A percentile compares a stretch with the other conserved stretches of the same genome.
Conservation (phyloP, 805 yeast genomes). For the Lachancea waltii region DNA sequence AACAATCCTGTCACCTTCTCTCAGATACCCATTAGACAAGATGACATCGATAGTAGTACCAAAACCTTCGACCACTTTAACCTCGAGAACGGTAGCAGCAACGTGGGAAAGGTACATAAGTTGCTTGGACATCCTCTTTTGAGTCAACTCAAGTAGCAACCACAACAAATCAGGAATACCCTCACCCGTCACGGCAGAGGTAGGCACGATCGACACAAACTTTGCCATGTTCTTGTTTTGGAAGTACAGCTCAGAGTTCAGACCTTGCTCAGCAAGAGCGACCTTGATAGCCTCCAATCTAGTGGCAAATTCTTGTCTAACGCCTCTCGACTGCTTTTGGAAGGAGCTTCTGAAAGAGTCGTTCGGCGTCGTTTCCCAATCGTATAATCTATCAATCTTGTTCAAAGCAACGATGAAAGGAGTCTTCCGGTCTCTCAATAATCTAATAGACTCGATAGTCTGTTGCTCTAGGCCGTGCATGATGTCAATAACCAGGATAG, state of each 20-base stretch:
- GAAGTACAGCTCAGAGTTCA: conserved; percentile 94
- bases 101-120: conserved; percentile 85
- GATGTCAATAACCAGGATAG: conserved; percentile 94
- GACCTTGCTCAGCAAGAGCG: conserved; percentile 94
- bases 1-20: conserved; percentile 93
- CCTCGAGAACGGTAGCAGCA: conserved; percentile 96
- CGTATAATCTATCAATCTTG: conserved; percentile 95
- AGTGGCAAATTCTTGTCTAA: conserved; percentile 86
- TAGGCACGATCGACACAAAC: conserved; percentile 93
- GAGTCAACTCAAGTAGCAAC: conserved; percentile 91
- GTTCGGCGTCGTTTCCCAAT: conserved; percentile 87
- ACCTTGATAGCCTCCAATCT: conserved; percentile 79
- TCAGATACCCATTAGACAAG: conserved; percentile 88
- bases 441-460: conserved; percentile 86
- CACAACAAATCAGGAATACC: conserved; percentile 99
- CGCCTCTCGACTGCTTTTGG: conserved; percentile 72
- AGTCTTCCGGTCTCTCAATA: conserved; percentile 93
- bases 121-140: conserved; percentile 98
- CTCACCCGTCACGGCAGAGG: conserved; percentile 98
- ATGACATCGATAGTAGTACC: conserved; percentile 99
- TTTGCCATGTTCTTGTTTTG: conserved; percentile 90
- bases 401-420: conserved; percentile 96
- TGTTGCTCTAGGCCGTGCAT: conserved; percentile 99
- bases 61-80: conserved; percentile 95
- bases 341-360: conserved; percentile 94